Conservation (phyloP, 2,329 filamentous ascomycete species). For the Xylariaceae sp. region DNA sequence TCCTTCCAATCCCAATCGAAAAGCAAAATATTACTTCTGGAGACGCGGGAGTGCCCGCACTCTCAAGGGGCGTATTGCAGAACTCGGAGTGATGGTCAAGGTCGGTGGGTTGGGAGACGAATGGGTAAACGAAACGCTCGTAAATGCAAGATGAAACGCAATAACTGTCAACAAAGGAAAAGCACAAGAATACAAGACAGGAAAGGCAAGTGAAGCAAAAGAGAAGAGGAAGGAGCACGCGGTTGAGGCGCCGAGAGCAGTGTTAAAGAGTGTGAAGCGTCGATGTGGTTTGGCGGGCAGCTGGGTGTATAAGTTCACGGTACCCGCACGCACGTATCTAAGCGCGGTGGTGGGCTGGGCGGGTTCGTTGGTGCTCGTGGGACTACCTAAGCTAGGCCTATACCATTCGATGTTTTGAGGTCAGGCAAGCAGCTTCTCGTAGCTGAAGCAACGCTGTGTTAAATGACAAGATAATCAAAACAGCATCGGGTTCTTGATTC, state of each 20-base stretch:
- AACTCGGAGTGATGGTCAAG: background rate
- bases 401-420: too few relatives aligned
- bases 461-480: background rate
- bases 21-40: background rate
- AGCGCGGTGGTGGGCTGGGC: too few relatives aligned
- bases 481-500: background rate
- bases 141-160: background rate
- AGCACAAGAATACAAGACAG: constrained; percentile 4
- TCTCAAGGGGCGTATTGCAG: constrained; percentile 1
- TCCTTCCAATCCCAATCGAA: background rate
- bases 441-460: background rate
- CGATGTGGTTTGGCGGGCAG: constrained; percentile 4
- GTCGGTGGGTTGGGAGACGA: background rate
- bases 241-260: background rate
- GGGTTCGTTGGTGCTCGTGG: too few relatives aligned
- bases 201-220: constrained; percentile 2
- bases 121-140: background rate
- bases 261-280: constrained; percentile 3
- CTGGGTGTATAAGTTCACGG: constrained; percentile 11
- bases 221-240: constrained; percentile 4
- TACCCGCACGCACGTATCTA: constrained; percentile 10
- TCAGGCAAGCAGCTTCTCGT: background rate
- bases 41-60: constrained; percentile 12
- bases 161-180: background rate
- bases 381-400: too few relatives aligned